phyloP scores from a whole-genome alignment of 148 eudicot genomes.

The Vaccinium corymbosum region DNA sequence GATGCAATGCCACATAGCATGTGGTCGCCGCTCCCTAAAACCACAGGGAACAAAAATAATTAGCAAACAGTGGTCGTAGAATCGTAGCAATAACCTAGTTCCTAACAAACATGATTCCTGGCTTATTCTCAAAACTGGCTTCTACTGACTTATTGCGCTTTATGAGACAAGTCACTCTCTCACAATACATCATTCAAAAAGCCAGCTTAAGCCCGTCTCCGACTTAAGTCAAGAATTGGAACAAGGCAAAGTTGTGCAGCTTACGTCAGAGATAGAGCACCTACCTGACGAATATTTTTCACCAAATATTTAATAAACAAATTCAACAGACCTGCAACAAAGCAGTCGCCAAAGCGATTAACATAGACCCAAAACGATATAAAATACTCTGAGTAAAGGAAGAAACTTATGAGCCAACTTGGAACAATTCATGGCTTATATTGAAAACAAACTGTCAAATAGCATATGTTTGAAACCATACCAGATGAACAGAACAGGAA shows the following conservation, averaged over 20 bases:
- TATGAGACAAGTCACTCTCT: too few relatives aligned
- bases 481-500: not conserved
- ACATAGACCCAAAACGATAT: not conserved
- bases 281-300: conserved; percentile 64
- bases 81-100: not conserved
- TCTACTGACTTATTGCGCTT: too few relatives aligned
- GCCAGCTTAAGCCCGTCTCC: too few relatives aligned
- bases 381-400: not conserved
- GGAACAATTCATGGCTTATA: not conserved
- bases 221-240: too few relatives aligned
- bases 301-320: conserved; percentile 54
- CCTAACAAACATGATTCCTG: not conserved
- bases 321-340: conserved; percentile 8
- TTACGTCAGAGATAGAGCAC: conserved; percentile 10
- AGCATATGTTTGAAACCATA: not conserved
- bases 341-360: not conserved
- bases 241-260: not conserved
- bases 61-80: not conserved
- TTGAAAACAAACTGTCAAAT: not conserved
- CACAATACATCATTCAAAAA: too few relatives aligned
- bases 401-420: not conserved
- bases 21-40: conserved; percentile 65
- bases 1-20: not conserved
- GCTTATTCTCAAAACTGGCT: too few relatives aligned
- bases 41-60: not conserved